These are phyloP conservation scores for Cicer judaicum DNA, from an alignment of 306 rosid genomes.

Conservation along the genomic window DNA sequence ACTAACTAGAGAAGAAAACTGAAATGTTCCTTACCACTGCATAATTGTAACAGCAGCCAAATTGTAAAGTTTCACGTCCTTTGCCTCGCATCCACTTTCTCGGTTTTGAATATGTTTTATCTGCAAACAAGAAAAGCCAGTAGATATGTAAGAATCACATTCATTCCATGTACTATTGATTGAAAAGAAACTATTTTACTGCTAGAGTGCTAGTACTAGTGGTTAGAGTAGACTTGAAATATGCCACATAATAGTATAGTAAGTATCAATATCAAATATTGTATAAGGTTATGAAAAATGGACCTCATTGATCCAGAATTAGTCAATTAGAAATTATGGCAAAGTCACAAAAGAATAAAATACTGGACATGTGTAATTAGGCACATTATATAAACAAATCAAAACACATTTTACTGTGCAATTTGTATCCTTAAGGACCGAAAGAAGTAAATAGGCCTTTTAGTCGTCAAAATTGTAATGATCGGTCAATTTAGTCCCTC, in stretches of 20 bases:
- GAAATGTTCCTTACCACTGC: constrained; percentile 45
- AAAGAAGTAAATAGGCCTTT: too few species aligned
- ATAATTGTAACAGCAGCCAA: constrained; percentile 77
- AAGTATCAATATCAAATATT: not conserved
- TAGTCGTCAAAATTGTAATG: too few species aligned
- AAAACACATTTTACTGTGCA: not conserved
- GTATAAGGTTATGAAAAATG: not conserved
- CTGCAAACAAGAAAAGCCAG: constrained; percentile 43
- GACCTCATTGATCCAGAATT: not conserved
- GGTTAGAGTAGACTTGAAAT: not conserved
- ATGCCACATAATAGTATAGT: constrained; percentile 5
- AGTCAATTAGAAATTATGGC: not conserved
- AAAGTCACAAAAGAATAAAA: not conserved
- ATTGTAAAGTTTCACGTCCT: constrained; percentile 69
- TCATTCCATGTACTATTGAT: not conserved
- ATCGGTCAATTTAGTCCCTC: too few species aligned
- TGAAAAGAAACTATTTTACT: constrained; percentile 7
- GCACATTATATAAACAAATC: not conserved
- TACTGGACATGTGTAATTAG: too few species aligned
- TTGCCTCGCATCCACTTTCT: constrained; percentile 76
- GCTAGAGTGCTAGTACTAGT: not conserved
- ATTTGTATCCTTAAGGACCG: not conserved
- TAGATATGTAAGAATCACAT: constrained; percentile 29
- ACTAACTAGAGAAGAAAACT: not conserved
- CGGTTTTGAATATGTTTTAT: constrained; percentile 63